Conservation (phyloP, 2,329 filamentous ascomycete species). For the Sporothrix inflata region DNA sequence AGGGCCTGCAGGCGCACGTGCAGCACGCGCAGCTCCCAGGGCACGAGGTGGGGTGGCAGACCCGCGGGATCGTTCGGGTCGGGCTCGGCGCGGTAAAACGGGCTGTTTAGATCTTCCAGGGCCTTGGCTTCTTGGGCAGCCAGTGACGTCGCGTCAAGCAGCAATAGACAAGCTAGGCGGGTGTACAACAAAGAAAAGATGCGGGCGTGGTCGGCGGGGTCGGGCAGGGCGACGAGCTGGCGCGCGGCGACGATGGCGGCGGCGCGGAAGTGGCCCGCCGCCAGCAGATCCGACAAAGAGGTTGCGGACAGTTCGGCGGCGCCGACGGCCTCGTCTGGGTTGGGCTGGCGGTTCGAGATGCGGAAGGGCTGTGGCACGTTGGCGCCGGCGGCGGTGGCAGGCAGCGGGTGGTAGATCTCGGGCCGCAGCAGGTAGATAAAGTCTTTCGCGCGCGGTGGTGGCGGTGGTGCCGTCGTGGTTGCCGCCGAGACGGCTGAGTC, state of each 20-base stretch:
- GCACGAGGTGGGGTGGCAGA: conserved; percentile 61
- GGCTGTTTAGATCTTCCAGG: conserved; percentile 63
- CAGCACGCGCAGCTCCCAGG: conserved; percentile 84
- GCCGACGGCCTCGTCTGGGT: conserved; percentile 46
- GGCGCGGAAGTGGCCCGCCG: conserved; percentile 75
- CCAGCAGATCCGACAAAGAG: conserved; percentile 69
- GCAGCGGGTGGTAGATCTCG: conserved; percentile 81
- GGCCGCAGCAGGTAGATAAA: conserved; percentile 79
- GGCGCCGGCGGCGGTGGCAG: conserved; percentile 49
- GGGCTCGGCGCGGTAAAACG: conserved; percentile 58
- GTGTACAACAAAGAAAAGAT: conserved; percentile 82
- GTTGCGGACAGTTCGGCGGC: conserved; percentile 42
- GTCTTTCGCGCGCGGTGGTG: conserved; percentile 56
- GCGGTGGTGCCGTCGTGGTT: background rate
- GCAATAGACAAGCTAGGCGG: conserved; percentile 77
- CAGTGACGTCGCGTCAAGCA: conserved; percentile 72
- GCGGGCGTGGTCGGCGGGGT: conserved; percentile 60
- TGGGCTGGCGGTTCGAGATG: conserved; percentile 65
- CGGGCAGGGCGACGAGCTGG: conserved; percentile 57
- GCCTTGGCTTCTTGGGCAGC: conserved; percentile 69
- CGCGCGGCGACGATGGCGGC: conserved; percentile 71
- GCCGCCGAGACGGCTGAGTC: conserved; percentile 6
- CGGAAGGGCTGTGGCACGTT: conserved; percentile 68
- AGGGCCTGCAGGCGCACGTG: conserved; percentile 83
- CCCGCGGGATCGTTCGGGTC: conserved; percentile 1